Conservation (phyloP, 1,284 basidiomycete species). For the Rhizoctonia solani region DNA sequence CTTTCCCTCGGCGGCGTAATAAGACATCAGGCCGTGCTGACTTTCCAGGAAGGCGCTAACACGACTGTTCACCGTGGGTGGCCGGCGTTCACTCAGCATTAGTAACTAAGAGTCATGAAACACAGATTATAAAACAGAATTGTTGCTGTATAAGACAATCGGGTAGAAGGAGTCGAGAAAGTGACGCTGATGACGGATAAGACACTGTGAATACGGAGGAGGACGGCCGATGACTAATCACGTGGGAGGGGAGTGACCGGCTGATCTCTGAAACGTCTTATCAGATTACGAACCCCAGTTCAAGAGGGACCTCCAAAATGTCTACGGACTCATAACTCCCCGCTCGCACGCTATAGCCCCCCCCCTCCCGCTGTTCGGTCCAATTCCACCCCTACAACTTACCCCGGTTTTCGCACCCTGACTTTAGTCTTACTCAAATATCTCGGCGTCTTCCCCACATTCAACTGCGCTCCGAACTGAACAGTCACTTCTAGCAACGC, state of each 20-base stretch:
- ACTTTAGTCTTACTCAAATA: background rate
- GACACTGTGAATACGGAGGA: background rate
- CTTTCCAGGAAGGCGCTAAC: conserved; percentile 38
- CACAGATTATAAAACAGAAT: background rate
- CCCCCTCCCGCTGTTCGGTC: background rate
- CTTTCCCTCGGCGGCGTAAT: conserved; percentile 37
- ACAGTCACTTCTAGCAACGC: background rate
- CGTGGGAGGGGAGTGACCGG: conserved; percentile 5
- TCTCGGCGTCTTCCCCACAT: background rate
- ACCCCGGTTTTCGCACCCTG: background rate
- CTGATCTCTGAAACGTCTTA: conserved; percentile 26
- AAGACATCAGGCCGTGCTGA: conserved; percentile 34
- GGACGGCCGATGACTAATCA: conserved; percentile 17
- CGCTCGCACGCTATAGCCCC: conserved; percentile 26
- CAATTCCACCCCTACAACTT: background rate
- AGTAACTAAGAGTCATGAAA: background rate
- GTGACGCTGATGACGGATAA: background rate
- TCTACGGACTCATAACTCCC: conserved; percentile 12
- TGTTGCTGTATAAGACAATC: too few species aligned
- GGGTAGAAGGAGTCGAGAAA: background rate
- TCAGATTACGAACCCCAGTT: conserved; percentile 17
- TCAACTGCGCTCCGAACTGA: background rate
- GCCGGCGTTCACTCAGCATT: conserved; percentile 1
- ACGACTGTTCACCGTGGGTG: conserved; percentile 15
- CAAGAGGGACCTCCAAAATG: background rate